Evolutionary conservation across 345 rosid species (phyloP).

Genomic region (Gossypium herbaceum): DNA sequence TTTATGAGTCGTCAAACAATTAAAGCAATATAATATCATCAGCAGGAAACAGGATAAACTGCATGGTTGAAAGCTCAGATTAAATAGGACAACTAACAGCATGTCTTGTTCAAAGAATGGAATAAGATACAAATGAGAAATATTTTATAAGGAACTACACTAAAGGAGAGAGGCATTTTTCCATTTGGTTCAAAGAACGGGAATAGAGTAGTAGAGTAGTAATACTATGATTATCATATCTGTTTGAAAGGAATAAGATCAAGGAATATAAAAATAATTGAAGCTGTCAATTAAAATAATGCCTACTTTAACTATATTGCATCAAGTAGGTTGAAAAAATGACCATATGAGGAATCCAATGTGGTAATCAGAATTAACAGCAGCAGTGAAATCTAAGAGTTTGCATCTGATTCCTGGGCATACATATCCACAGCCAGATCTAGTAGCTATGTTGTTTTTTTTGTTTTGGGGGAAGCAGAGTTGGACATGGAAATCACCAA

Average conservation of each 20-base stretch:
- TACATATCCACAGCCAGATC: neutral
- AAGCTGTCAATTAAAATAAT: neutral
- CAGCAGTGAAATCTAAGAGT: neutral
- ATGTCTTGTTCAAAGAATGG: neutral
- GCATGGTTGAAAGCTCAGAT: conserved; percentile 7
- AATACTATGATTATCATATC: too few species aligned
- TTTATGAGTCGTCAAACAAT: neutral
- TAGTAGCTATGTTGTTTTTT: neutral
- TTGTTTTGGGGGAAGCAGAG: neutral
- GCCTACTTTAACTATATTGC: neutral
- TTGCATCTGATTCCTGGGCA: neutral
- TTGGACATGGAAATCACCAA: neutral
- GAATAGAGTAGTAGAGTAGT: neutral
- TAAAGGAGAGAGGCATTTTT: neutral
- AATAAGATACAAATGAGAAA: neutral
- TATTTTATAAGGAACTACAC: neutral
- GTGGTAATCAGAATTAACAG: neutral
- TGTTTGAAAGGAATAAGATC: neutral
- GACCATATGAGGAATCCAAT: neutral
- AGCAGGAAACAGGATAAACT: neutral
- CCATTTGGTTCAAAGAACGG: neutral
- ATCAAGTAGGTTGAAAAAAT: neutral
- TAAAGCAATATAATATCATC: neutral
- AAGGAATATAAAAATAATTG: neutral
- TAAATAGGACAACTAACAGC: conserved; percentile 2